phyloP scores from a whole-genome alignment of 2,329 filamentous ascomycete species.

The Periglandula ipomoeae region DNA sequence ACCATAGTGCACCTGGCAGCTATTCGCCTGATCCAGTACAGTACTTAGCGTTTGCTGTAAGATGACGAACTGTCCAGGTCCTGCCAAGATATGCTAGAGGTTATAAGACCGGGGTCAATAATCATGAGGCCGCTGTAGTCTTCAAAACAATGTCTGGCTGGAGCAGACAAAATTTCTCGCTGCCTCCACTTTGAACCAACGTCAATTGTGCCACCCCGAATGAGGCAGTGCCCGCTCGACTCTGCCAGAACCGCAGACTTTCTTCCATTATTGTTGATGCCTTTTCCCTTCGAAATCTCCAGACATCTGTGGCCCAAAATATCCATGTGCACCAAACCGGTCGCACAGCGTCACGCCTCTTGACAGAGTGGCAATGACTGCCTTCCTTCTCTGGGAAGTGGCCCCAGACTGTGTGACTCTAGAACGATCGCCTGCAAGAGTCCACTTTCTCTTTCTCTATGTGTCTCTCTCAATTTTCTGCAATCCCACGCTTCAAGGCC shows the following conservation, averaged over 20 bases:
- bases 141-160: slow-evolving; percentile 3
- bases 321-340: neutral
- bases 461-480: neutral
- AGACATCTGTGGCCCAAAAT: neutral
- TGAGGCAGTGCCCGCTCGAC: neutral
- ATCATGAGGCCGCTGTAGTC: neutral
- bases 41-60: too few relatives aligned
- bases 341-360: neutral
- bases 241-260: neutral
- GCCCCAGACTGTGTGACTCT: neutral
- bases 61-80: too few relatives aligned
- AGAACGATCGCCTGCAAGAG: neutral
- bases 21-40: too few relatives aligned
- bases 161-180: neutral
- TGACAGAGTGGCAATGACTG: neutral
- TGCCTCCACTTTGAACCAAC: slow-evolving; percentile 1
- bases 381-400: neutral
- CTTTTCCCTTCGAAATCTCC: neutral
- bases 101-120: neutral
- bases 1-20: too few relatives aligned
- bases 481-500: neutral
- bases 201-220: neutral
- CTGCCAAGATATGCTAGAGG: neutral
- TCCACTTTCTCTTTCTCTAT: neutral
- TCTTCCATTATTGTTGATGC: neutral